Conservation (phyloP, 345 rosid species). For the Cardamine occulta region DNA sequence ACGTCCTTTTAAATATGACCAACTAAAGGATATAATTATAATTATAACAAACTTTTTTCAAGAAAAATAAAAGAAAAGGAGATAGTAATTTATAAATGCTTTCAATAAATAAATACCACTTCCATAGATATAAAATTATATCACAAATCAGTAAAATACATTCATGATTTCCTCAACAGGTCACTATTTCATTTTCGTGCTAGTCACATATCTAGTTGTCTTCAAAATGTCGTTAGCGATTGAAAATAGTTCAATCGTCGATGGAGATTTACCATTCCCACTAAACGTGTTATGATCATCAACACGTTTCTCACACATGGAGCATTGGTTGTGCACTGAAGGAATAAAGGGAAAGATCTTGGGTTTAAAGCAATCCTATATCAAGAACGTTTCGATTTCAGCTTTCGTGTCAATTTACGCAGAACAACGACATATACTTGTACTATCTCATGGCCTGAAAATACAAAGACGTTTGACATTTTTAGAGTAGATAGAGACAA, state of each 20-base stretch:
- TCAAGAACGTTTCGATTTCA: background rate
- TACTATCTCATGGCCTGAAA: constrained; percentile 4
- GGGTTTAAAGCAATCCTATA: background rate
- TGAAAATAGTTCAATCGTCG: background rate
- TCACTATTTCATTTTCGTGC: background rate
- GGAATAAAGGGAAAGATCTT: background rate
- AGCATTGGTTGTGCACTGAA: constrained; percentile 15
- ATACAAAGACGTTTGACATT: background rate
- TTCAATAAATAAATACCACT: background rate
- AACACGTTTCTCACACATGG: background rate
- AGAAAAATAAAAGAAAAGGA: background rate
- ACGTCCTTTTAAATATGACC: background rate
- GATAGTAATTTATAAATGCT: background rate
- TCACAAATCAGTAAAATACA: background rate
- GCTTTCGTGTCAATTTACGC: constrained; percentile 5
- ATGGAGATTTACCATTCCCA: background rate
- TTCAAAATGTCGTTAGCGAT: background rate
- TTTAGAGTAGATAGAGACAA: constrained; percentile 7
- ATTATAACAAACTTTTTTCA: background rate
- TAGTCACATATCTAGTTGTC: background rate
- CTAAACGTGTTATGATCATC: constrained; percentile 3
- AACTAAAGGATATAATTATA: background rate
- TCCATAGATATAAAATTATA: background rate
- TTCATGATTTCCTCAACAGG: background rate
- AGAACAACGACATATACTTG: constrained; percentile 22